phyloP scores from a whole-genome alignment of 495 filamentous ascomycete genomes.

The Articulospora tetracladia region DNA sequence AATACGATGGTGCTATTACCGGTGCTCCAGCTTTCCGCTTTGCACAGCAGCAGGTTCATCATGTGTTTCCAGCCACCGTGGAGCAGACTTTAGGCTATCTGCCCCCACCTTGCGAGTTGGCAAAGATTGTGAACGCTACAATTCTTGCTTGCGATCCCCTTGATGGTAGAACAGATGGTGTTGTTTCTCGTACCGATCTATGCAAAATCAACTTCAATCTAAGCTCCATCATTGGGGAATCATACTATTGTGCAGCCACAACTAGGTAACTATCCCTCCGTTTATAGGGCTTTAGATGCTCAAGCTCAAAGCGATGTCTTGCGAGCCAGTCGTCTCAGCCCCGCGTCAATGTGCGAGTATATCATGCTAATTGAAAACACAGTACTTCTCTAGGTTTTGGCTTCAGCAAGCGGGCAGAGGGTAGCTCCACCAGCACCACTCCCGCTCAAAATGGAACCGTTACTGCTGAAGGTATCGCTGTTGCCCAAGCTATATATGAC shows the following conservation, averaged over 20 bases:
- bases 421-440: slow-evolving; percentile 17
- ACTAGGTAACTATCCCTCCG: background rate
- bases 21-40: slow-evolving; percentile 51
- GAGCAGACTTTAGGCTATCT: slow-evolving; percentile 44
- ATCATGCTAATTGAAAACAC: background rate
- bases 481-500: slow-evolving; percentile 36
- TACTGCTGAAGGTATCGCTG: slow-evolving; percentile 34
- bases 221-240: slow-evolving; percentile 39
- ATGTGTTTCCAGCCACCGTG: slow-evolving; percentile 31
- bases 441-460: slow-evolving; percentile 43
- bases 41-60: slow-evolving; percentile 41
- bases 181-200: slow-evolving; percentile 48
- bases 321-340: too few species aligned
- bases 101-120: slow-evolving; percentile 47
- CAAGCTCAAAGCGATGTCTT: too few species aligned
- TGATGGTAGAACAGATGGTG: slow-evolving; percentile 49
- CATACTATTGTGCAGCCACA: slow-evolving; percentile 45
- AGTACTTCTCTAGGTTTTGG: slow-evolving; percentile 16
- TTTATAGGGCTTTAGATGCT: too few species aligned
- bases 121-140: slow-evolving; percentile 45
- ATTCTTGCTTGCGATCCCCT: slow-evolving; percentile 49
- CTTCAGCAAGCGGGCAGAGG: slow-evolving; percentile 17
- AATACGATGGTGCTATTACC: slow-evolving; percentile 45
- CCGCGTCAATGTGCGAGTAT: too few species aligned
- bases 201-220: slow-evolving; percentile 46